Percentiles rank a stretch among this genome's conserved stretches.
Conservation (phyloP, 148 eudicot species). For the Drosera capensis region DNA sequence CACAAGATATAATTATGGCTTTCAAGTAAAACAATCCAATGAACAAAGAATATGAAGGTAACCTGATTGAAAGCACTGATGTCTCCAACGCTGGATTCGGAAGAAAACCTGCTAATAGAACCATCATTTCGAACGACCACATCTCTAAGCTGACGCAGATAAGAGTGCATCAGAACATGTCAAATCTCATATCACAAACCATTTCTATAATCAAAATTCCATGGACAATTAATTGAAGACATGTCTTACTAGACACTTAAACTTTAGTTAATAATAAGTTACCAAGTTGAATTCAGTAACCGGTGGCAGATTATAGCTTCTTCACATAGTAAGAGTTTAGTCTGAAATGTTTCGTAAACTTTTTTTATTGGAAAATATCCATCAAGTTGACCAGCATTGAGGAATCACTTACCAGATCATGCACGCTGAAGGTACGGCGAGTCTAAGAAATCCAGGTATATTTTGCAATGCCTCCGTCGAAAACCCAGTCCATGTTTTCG, state of each 20-base stretch:
- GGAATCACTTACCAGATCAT: slow-evolving; percentile 12
- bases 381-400: too few relatives aligned
- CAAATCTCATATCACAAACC: neutral
- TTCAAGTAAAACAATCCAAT: neutral
- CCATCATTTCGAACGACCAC: slow-evolving; percentile 93
- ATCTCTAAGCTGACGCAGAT: slow-evolving; percentile 39
- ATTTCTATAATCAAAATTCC: neutral
- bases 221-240: too few relatives aligned
- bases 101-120: slow-evolving; percentile 74
- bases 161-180: neutral
- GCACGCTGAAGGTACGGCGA: slow-evolving; percentile 10
- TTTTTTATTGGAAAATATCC: too few relatives aligned
- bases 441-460: slow-evolving; percentile 6
- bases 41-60: neutral
- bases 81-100: slow-evolving; percentile 84
- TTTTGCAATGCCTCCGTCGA: slow-evolving; percentile 5
- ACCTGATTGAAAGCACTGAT: slow-evolving; percentile 80
- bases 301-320: too few relatives aligned
- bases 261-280: too few relatives aligned
- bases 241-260: too few relatives aligned
- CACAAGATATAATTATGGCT: neutral
- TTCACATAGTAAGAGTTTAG: too few relatives aligned
- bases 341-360: too few relatives aligned
- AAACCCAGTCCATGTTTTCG: slow-evolving; percentile 6
- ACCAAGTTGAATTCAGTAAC: too few relatives aligned